Base-by-base conservation (phyloP, 179 eudicot genomes). In the Beta corolliflora region DNA sequence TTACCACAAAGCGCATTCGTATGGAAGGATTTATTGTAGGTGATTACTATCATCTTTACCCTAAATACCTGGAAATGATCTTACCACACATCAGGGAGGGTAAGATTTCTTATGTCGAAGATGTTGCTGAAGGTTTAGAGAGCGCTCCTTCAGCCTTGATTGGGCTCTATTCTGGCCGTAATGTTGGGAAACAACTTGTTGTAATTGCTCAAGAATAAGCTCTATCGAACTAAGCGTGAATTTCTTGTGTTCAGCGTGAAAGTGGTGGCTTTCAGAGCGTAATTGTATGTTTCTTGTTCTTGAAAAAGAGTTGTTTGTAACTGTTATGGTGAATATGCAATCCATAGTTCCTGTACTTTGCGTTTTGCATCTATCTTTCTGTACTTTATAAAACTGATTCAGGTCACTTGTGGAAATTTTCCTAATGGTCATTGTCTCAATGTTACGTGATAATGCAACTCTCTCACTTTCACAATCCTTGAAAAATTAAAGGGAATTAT, bases 121-220 rank as follows among this genome's bases (percentile, higher is more conserved):
- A 91, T 65, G 80, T 89, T 21, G 89, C 79, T 15, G 85, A 89
- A 19, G 94, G 97, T 73, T 83, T 91, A 9, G 94, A 92, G 82
- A 88, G 77, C 18, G 91, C 78, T 1, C 92, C 97, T 4, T 48
- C 80, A 29, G 91, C 96, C 79, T 83, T 91, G 3, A 76, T 85
- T 18, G 91, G 91, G 9, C 88, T 90, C 9, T 86, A 81, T 61
- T 59, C 68, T 6, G 93, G 95, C 2, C 88, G 87, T n/a, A 90
- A 88, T 80, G 82, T 91, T 52, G 90, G 94, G 15, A 88, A 91
- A 67, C 90, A 91, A 74, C 82, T 91, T 13, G 88, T 91, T 29
- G 81, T 46, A 0, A 84, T 91, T 53, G 83, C 91, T 56, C 81
- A 56, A 25, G 90, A 84, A 50, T 86, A 83, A 86, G 31, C 7